Base-by-base conservation (phyloP, 2,329 filamentous ascomycete species). In the Fusarium hainanense region DNA sequence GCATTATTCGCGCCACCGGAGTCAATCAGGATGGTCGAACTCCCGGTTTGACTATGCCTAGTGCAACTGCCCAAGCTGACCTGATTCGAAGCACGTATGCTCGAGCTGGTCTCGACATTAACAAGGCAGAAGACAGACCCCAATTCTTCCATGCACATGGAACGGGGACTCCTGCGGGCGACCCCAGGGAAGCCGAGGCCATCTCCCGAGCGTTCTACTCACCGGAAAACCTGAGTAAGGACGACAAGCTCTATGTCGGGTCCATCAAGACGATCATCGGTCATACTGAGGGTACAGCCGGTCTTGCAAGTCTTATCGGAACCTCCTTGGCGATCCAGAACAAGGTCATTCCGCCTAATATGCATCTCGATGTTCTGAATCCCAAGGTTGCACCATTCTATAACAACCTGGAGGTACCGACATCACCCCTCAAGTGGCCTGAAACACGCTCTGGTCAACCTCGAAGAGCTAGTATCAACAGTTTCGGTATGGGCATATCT, bases 81-180 rank as follows among this genome's bases (percentile, higher is more conserved):
- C 59, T 63, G 0, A 62, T 62, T 20, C 54, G 20, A 1, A 23
- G 40, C 25, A 48, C 48, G 7, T 62, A 62, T 3, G 21, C 25
- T 3, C n/a, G 40, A 0, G 54, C 46, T 1, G 54, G 58, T 0
- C 9, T 62, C 1, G 54, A 62, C 2, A 34, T 34, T 34, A 34
- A 34, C 32, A 34, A 34, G 32, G 32, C 16, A 34, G 32, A 34
- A 4, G 32, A 34, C 9, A 34, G 32, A 34, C 32, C 32, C 3
- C 58, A 62, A 25, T 42, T 51, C 9, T 62, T 69, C 27, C 41
- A 69, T 2, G 66, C 66, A 2, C 66, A 69, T 13, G 66, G 66
- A 3, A 69, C 66, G 9, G 66, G 66, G 2, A 69, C 66, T 7
- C 51, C 59, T 13, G 60, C 66, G 0, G 66, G 66, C 3, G 66